These are phyloP conservation scores for Exophiala mesophila DNA, from an alignment of 2,329 filamentous ascomycete species.

Conservation along the genomic window DNA sequence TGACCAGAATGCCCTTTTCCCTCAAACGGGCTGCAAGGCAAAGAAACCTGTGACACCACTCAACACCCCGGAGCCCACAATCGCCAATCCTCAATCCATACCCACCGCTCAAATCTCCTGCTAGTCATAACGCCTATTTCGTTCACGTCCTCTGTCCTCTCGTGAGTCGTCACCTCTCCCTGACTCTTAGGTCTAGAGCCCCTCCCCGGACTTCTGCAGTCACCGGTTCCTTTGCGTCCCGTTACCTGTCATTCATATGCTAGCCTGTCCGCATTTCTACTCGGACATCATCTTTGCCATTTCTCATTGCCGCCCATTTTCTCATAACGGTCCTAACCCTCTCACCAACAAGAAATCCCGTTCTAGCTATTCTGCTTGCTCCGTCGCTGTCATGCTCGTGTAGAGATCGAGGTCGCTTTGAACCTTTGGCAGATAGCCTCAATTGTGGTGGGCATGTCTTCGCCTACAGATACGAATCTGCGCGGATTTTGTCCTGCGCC, in stretches of 20 bases:
- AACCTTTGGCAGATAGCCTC: slow-evolving; percentile 14
- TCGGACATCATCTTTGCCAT: background rate
- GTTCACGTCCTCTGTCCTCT: too few relatives aligned
- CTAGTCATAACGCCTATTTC: too few relatives aligned
- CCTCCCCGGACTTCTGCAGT: background rate
- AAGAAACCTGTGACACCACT: background rate
- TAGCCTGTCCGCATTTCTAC: background rate
- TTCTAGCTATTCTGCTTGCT: too few relatives aligned
- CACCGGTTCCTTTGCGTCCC: background rate
- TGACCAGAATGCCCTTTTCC: background rate
- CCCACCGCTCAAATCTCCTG: too few relatives aligned
- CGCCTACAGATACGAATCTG: slow-evolving; percentile 12
- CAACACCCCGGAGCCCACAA: background rate
- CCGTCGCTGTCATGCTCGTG: too few relatives aligned
- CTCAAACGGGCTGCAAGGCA: background rate
- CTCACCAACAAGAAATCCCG: too few relatives aligned
- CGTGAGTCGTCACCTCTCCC: too few relatives aligned
- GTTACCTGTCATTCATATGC: background rate
- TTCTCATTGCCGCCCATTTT: too few relatives aligned
- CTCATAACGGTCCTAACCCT: too few relatives aligned
- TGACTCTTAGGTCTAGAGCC: background rate
- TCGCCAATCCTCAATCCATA: background rate
- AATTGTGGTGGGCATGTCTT: slow-evolving; percentile 12
- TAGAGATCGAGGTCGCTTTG: too few relatives aligned
- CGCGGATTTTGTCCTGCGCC: slow-evolving; percentile 59